Base-by-base conservation (phyloP, 495 filamentous ascomycete genomes). In the Penicillium ucsense region DNA sequence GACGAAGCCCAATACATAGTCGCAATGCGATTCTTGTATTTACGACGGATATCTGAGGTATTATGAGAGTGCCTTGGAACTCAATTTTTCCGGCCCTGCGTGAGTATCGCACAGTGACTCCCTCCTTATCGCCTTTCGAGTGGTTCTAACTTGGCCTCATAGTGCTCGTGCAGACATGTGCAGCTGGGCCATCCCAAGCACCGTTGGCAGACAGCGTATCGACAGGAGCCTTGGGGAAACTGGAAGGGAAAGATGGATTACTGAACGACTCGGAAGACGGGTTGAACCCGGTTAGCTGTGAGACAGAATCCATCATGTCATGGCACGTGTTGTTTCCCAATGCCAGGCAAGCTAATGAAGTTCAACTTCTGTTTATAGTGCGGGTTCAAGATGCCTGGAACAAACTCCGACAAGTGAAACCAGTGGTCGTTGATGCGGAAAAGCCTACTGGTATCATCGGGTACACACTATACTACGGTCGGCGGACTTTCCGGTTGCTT, bases 401-500 rank as follows among this genome's bases (percentile, higher is more conserved):
- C 45, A 57, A 48, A 32, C 64, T 74, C 12, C 66, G 60, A 34
- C 54, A 55, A 20, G 35, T 59, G 6, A 65, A 71, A 31, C 55
- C 66, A 12, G 42, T 63, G 5, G 38, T 56, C 31, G 39, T 48
- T 7, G 37, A 56, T 6, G 35, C 53, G 11, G 67, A 75, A 1
- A 72, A 70, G 52, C 62, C 66, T 5, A 67, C 62, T 10, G 71
- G 75, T n/a, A 35, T 77, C 6, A 11, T 74, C 3, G 71, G 73
- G 10, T 65, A 74, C 47, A 60, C 60, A n/a, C 48, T 67, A 40
- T 57, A 79, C 52, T 79, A 77, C 48, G 67, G 67, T 45, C 67
- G 71, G 49, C 59, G 71, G 58, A 62, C 57, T 5, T 74, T 77
- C 49, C 64, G 68, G 27, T 51, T 77, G 30, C 54, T 79, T 31